phyloP scores from a whole-genome alignment of 331 rosid species.

The Spiraea crenata region DNA sequence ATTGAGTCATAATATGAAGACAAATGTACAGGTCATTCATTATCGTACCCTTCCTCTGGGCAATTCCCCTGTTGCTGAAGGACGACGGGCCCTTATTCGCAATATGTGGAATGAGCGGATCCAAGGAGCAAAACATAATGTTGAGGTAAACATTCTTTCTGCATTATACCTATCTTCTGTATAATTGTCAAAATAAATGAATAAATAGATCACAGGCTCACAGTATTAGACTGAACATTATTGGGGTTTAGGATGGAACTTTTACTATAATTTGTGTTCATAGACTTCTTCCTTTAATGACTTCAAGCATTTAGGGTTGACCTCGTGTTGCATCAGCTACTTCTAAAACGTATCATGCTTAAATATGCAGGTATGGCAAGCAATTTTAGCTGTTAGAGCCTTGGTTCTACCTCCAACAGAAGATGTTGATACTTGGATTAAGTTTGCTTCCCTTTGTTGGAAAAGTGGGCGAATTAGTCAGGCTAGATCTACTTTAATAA shows the following conservation, averaged over 20 bases:
- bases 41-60: slow-evolving; percentile 79
- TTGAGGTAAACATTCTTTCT: slow-evolving; percentile 57
- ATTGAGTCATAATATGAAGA: slow-evolving; percentile 2
- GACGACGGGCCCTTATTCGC: slow-evolving; percentile 85
- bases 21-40: slow-evolving; percentile 70
- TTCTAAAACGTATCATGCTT: slow-evolving; percentile 23
- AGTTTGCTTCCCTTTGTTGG: slow-evolving; percentile 87
- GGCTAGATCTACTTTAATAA: slow-evolving; percentile 85
- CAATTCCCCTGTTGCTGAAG: slow-evolving; percentile 65
- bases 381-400: slow-evolving; percentile 70
- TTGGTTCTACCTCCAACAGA: slow-evolving; percentile 94
- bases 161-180: background rate
- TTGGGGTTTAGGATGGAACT: background rate
- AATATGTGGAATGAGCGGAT: slow-evolving; percentile 99
- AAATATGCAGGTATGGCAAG: slow-evolving; percentile 84
- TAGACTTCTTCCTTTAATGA: background rate
- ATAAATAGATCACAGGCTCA: background rate
- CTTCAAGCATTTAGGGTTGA: background rate
- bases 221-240: too few species aligned
- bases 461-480: slow-evolving; percentile 80
- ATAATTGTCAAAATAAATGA: background rate
- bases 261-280: background rate
- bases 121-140: slow-evolving; percentile 88
- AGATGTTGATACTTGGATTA: slow-evolving; percentile 89
- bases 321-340: background rate